Conservation (phyloP, 2,329 filamentous ascomycete genomes). For the Penicillium sp. region DNA sequence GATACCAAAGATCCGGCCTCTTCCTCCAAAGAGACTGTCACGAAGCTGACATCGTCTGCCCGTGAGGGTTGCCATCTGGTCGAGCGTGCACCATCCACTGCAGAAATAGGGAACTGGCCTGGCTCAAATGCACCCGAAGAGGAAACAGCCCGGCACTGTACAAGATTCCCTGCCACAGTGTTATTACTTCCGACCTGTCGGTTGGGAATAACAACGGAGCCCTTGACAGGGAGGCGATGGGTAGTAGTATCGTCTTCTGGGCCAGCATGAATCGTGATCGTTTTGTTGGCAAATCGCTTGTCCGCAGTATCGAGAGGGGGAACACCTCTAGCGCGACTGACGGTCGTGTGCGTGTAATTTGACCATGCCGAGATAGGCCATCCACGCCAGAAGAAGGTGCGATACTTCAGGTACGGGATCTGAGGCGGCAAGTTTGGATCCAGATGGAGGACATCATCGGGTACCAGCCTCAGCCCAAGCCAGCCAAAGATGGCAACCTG, state of each 20-base stretch:
- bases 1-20: conserved; percentile 31
- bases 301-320: conserved; percentile 52
- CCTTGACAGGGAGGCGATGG: conserved; percentile 49
- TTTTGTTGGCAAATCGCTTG: conserved; percentile 48
- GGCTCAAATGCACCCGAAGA: conserved; percentile 51
- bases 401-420: conserved; percentile 57
- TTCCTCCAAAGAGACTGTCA: conserved; percentile 55
- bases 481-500: conserved; percentile 66
- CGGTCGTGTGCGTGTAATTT: conserved; percentile 62
- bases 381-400: conserved; percentile 64
- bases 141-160: conserved; percentile 58
- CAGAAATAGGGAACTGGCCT: conserved; percentile 66
- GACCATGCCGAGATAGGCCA: conserved; percentile 59
- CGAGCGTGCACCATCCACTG: conserved; percentile 62
- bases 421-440: conserved; percentile 64
- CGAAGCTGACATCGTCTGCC: conserved; percentile 49
- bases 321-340: conserved; percentile 51
- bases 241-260: conserved; percentile 39
- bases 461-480: conserved; percentile 59
- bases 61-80: conserved; percentile 63
- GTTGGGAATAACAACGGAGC: conserved; percentile 56
- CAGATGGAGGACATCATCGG: conserved; percentile 57
- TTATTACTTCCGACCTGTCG: conserved; percentile 53
- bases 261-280: conserved; percentile 60
- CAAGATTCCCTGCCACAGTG: conserved; percentile 58